Conservation (phyloP, 345 rosid genomes). For the Gossypium thurberi region DNA sequence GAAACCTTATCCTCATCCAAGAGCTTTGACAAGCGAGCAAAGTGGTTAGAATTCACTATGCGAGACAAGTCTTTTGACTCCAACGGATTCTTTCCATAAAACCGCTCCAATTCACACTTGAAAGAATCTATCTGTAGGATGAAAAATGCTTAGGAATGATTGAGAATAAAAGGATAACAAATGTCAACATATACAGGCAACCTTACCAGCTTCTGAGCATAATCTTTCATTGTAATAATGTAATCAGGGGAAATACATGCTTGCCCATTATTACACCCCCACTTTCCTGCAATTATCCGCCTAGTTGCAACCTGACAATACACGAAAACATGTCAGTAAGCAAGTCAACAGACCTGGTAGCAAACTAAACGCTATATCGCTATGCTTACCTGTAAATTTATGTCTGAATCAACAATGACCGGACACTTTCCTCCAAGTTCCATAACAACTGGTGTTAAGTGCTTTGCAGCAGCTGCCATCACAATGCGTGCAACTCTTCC, state of each 20-base stretch:
- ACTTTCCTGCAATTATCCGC: conserved; percentile 82
- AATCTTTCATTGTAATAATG: conserved; percentile 63
- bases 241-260: conserved; percentile 89
- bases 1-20: conserved; percentile 85
- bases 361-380: neutral
- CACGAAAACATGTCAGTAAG: conserved; percentile 13
- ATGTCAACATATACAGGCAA: conserved; percentile 14
- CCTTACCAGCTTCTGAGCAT: conserved; percentile 70
- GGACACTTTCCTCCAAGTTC: conserved; percentile 98
- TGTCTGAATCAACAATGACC: conserved; percentile 66
- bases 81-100: conserved; percentile 74
- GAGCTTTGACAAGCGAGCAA: conserved; percentile 60
- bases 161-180: conserved; percentile 10
- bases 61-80: conserved; percentile 81
- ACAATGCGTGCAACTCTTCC: conserved; percentile 70
- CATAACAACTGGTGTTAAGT: conserved; percentile 86
- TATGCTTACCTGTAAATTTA: conserved; percentile 53
- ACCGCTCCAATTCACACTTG: conserved; percentile 53
- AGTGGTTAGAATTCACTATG: conserved; percentile 78
- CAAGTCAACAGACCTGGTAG: neutral
- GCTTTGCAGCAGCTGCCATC: conserved; percentile 94
- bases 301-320: conserved; percentile 55
- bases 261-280: conserved; percentile 92
- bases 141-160: conserved; percentile 5
- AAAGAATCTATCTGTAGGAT: conserved; percentile 51